A percentile compares a stretch with the other conserved stretches of the same genome.
Conservation (phyloP, 1,284 basidiomycete species). For the Clitocybe nebularis region DNA sequence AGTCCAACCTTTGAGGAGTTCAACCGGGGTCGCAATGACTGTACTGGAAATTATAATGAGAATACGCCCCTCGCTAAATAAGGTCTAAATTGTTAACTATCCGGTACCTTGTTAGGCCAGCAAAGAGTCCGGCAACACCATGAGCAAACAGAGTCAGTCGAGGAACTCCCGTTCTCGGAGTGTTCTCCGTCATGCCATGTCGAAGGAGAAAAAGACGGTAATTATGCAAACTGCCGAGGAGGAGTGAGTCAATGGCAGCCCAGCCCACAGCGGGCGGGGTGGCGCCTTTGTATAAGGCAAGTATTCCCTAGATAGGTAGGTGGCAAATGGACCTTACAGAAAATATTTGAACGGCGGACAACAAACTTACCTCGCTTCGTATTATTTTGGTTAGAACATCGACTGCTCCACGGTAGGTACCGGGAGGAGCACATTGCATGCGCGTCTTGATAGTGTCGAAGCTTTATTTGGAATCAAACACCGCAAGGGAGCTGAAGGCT, state of each 20-base stretch:
- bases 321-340: constrained; percentile 3
- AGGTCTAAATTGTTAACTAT: not conserved
- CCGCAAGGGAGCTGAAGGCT: too few relatives aligned
- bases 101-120: constrained; percentile 76
- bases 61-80: too few relatives aligned
- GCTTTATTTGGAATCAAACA: constrained; percentile 34
- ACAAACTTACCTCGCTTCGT: constrained; percentile 54
- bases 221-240: constrained; percentile 74
- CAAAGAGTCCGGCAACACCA: constrained; percentile 68
- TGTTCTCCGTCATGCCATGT: constrained; percentile 49
- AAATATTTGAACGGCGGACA: constrained; percentile 1
- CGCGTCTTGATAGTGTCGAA: constrained; percentile 78
- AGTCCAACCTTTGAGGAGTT: constrained; percentile 71
- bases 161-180: constrained; percentile 38
- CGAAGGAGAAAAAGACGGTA: constrained; percentile 62
- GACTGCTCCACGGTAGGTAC: constrained; percentile 62
- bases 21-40: constrained; percentile 68
- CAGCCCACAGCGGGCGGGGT: constrained; percentile 75
- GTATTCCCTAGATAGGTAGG: constrained; percentile 35
- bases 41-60: too few relatives aligned
- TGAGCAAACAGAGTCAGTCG: constrained; percentile 58
- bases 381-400: constrained; percentile 65
- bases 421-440: constrained; percentile 70
- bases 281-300: constrained; percentile 68
- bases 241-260: constrained; percentile 72